Percentiles rank a stretch among this genome's conserved stretches.
Conservation (phyloP, 192 early-diverging fungal genomes). For the Coemansia sp. region DNA sequence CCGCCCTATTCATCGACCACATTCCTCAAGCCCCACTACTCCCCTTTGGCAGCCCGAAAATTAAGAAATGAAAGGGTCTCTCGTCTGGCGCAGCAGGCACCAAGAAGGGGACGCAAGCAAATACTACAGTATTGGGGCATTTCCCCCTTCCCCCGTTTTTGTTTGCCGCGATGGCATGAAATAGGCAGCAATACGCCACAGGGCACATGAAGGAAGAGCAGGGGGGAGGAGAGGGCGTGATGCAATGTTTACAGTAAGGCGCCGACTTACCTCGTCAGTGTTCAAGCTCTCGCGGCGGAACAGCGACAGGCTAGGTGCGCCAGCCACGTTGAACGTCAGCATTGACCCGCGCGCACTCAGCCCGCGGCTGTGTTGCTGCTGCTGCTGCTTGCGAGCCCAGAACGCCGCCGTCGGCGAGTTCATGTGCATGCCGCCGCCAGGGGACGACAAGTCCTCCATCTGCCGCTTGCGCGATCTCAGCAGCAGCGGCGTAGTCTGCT, state of each 20-base stretch:
- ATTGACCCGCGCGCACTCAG: conserved; percentile 2
- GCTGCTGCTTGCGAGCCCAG: conserved; percentile 17
- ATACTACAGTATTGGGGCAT: too few relatives aligned
- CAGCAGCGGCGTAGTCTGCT: conserved; percentile 26
- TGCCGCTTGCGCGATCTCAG: conserved; percentile 25
- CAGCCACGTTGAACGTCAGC: conserved; percentile 11
- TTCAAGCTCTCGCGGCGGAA: conserved; percentile 22
- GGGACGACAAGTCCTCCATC: conserved; percentile 25
- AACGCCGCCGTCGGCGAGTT: conserved; percentile 18
- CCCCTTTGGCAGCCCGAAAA: too few relatives aligned
- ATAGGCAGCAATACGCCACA: background rate
- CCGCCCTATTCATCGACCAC: too few relatives aligned
- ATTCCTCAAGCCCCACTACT: too few relatives aligned
- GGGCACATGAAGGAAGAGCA: background rate
- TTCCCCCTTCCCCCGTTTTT: too few relatives aligned
- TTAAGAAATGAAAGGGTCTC: too few relatives aligned
- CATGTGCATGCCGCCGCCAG: conserved; percentile 3
- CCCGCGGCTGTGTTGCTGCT: background rate
- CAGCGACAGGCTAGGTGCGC: conserved; percentile 2
- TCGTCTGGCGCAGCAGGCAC: too few relatives aligned
- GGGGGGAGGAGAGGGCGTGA: too few relatives aligned
- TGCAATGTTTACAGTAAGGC: background rate
- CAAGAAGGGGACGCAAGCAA: too few relatives aligned
- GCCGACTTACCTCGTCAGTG: conserved; percentile 36
- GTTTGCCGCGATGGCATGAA: too few relatives aligned